Evolutionary conservation across 23 red algal species (phyloP).

Genomic region (Gracilaria domingensis): DNA sequence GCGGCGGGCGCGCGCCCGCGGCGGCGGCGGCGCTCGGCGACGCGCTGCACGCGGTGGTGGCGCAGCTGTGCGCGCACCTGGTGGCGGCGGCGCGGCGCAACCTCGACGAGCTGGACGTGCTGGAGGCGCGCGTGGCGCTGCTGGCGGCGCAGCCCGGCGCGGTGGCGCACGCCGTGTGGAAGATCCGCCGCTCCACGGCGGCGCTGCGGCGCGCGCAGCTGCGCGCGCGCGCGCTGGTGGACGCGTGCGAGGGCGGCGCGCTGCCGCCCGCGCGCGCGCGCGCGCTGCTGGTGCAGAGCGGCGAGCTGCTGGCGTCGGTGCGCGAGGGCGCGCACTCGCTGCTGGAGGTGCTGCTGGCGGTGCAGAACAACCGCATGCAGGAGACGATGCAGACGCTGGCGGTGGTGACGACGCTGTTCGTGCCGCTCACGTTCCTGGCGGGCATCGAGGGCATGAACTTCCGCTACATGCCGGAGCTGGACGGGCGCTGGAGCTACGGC

Average conservation of each 20-base stretch:
- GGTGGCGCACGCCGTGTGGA: conserved; percentile 6
- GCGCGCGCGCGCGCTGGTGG: neutral
- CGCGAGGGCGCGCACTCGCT: conserved; percentile 8
- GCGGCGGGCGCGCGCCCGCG: neutral
- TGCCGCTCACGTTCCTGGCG: conserved; percentile 66
- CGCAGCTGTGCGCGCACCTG: neutral
- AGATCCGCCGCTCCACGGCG: neutral
- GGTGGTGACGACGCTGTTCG: conserved; percentile 47
- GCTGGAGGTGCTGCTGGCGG: conserved; percentile 56
- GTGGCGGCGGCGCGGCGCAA: neutral
- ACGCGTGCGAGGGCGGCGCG: neutral
- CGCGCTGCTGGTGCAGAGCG: neutral
- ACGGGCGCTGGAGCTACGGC: conserved; percentile 36
- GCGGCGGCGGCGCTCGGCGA: neutral
- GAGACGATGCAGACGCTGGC: conserved; percentile 60
- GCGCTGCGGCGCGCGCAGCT: neutral
- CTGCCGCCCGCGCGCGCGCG: neutral
- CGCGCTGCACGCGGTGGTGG: neutral
- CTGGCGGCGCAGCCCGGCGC: neutral
- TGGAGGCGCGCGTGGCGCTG: neutral
- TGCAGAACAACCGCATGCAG: conserved; percentile 71
- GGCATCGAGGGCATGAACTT: conserved; percentile 74
- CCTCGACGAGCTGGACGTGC: neutral
- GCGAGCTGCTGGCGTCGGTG: neutral
- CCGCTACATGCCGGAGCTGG: conserved; percentile 40